Percentiles rank a stretch among this genome's conserved stretches.
Evolutionary conservation across 805 yeast genomes (phyloP).

Genomic region (Teunomyces kruisii): DNA sequence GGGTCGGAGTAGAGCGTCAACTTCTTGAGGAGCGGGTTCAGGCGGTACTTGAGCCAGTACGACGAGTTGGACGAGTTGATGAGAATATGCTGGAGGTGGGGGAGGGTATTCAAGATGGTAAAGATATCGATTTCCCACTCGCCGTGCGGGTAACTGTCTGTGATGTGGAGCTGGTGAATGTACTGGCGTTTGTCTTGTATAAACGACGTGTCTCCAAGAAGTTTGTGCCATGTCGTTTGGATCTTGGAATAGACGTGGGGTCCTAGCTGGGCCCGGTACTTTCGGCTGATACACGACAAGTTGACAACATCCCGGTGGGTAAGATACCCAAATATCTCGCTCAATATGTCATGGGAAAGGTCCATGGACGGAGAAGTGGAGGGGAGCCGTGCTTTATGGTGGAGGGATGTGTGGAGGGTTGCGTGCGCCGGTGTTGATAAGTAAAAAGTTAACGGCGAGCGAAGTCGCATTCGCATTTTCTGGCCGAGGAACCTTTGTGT

Average conservation of each 20-base stretch:
- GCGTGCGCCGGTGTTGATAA: no score
- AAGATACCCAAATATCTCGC: slow-evolving; percentile 7
- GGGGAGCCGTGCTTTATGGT: no score
- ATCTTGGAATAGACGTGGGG: slow-evolving; percentile 20
- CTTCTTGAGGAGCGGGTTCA: slow-evolving; percentile 14
- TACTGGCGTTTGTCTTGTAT: slow-evolving; percentile 7
- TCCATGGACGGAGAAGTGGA: not conserved
- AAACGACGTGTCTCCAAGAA: slow-evolving; percentile 11
- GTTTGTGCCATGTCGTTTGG: slow-evolving; percentile 26
- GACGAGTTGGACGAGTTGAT: slow-evolving; percentile 39
- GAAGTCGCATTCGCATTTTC: not conserved
- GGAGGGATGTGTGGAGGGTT: no score
- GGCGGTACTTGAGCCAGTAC: slow-evolving; percentile 41
- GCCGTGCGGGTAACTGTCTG: slow-evolving; percentile 31
- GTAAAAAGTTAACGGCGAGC: no score
- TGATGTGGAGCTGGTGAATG: slow-evolving; percentile 26
- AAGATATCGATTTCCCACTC: slow-evolving; percentile 37
- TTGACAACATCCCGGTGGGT: slow-evolving; percentile 11
- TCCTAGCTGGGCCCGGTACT: slow-evolving; percentile 17
- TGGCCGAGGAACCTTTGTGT: not conserved
- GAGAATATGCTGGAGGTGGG: slow-evolving; percentile 20
- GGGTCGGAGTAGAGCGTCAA: slow-evolving; percentile 29
- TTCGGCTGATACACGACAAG: slow-evolving; percentile 15
- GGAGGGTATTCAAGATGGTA: slow-evolving; percentile 19
- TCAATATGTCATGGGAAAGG: not conserved